These are phyloP conservation scores for Ramaria sp. DNA, from an alignment of 768 basidiomycete genomes.

Conservation along the genomic window DNA sequence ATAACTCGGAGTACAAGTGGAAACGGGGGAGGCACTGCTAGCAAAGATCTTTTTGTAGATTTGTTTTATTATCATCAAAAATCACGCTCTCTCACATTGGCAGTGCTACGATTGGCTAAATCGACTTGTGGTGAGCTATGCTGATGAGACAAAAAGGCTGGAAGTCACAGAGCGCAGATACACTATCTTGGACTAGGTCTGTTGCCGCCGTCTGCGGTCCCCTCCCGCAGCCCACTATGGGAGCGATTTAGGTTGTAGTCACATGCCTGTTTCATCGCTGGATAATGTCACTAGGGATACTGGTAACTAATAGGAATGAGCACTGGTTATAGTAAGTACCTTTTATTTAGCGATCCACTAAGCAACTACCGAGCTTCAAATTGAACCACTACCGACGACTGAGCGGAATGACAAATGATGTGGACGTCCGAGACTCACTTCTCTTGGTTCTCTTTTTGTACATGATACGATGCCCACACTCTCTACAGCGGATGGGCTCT, in stretches of 20 bases:
- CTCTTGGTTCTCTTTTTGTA: slow-evolving; percentile 93
- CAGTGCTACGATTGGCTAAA: slow-evolving; percentile 7
- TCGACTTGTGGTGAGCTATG: slow-evolving; percentile 4
- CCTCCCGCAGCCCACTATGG: background rate
- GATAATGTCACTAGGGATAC: slow-evolving; percentile 30
- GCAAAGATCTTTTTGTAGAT: slow-evolving; percentile 30
- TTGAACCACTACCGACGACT: slow-evolving; percentile 51
- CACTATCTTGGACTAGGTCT: slow-evolving; percentile 2
- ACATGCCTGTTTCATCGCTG: slow-evolving; percentile 44
- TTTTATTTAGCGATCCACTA: background rate
- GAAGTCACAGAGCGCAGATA: background rate
- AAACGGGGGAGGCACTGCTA: slow-evolving; percentile 32
- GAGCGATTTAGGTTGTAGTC: slow-evolving; percentile 23
- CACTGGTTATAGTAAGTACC: no score
- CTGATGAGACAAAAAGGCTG: background rate
- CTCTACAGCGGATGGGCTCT: slow-evolving; percentile 91
- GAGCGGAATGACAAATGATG: background rate
- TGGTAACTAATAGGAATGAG: no score
- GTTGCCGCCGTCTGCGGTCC: background rate
- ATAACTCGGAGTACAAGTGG: slow-evolving; percentile 45
- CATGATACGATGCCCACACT: slow-evolving; percentile 98
- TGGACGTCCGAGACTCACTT: slow-evolving; percentile 48
- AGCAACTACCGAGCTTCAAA: slow-evolving; percentile 62
- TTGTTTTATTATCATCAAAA: background rate
- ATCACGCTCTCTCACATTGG: background rate